Percentiles rank a stretch among this genome's conserved stretches.
These are phyloP conservation scores for Rubia peregrina DNA, from an alignment of 305 asterid genomes.

Conservation along the genomic window DNA sequence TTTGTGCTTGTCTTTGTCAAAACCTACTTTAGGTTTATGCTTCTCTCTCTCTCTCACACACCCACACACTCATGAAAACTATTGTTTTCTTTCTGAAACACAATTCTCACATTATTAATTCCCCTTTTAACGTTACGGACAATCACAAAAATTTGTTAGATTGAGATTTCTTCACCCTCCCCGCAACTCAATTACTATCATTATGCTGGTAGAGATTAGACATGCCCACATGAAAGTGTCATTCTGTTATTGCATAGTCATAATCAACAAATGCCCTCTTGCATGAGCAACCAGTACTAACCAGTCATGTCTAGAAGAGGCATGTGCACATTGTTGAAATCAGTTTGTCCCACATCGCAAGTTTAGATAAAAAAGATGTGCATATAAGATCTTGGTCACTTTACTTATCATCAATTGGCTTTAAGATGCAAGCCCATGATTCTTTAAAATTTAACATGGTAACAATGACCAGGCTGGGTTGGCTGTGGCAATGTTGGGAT, in stretches of 20 bases:
- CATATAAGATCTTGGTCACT: too few relatives aligned
- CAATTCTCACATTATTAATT: neutral
- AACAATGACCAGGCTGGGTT: too few relatives aligned
- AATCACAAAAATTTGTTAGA: neutral
- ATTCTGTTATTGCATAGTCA: slow-evolving; percentile 1
- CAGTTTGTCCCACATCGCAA: neutral
- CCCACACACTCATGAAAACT: neutral
- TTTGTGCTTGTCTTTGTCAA: neutral
- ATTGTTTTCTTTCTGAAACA: too few relatives aligned
- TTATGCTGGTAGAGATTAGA: neutral
- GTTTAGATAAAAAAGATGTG: neutral
- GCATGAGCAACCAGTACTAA: neutral
- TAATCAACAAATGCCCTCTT: neutral
- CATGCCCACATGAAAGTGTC: neutral
- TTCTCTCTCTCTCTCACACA: neutral
- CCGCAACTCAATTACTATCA: neutral
- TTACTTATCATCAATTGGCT: too few relatives aligned
- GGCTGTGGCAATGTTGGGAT: too few relatives aligned
- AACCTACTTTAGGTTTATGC: neutral
- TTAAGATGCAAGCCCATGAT: too few relatives aligned
- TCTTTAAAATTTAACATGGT: too few relatives aligned
- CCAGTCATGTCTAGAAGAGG: slow-evolving; percentile 1
- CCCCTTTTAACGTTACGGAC: neutral
- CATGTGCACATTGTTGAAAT: neutral
- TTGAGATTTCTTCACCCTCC: neutral